Evolutionary conservation across 371 early-diverging fungal genomes (phyloP), one percentile per base, ranked within the genome.

Genomic region (Mortierella sp.): DNA sequence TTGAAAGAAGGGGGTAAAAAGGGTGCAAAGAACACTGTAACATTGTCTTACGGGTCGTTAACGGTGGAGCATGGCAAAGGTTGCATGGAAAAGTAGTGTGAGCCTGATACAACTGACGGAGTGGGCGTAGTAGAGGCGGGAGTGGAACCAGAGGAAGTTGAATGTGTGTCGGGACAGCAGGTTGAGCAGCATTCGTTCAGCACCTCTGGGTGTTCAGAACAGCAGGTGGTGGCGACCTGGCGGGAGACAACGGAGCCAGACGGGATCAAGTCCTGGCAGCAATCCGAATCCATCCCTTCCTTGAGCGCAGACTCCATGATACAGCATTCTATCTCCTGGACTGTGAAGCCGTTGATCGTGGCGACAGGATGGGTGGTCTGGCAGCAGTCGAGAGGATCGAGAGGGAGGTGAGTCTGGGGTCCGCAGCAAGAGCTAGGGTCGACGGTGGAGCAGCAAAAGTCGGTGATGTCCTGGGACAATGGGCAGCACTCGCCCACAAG

Each of bases 171-270:
- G 25, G 77, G 77, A 37, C 77, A 76, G 37, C 77, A 76, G 29
- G 69, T 76, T 17, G 52, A 54, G 54, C 77, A 76, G 39, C 77
- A 76, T 22, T 76, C 69, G 25, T 76, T 59, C 31, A 65, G 21
- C 24, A 69, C 70, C 34, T 76, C 77, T 1, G 76, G 76, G 21
- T 76, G 77, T 37, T 76, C 77, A 13, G 77, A 24, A 51, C 77
- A 76, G 22, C 77, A 76, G 17, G 61, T 65, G 19, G 77, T 19
- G 17, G 61, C 61, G 19, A 69, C n/a, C 44, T 54, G 71, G 17
- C 51, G 14, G 44, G 25, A 21, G n/a, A 59, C 27, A 3, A 57
- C 40, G 9, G 49, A 29, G 8, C 62, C 63, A 9, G 66, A 58
- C 44, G 29, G 65, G 29, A 64, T 24, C 24, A 61, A 49, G 12